Evolutionary conservation across 139 green algal species (phyloP), one percentile per base, ranked within the genome.

Genomic region (Prasinococcaceae sp.): DNA sequence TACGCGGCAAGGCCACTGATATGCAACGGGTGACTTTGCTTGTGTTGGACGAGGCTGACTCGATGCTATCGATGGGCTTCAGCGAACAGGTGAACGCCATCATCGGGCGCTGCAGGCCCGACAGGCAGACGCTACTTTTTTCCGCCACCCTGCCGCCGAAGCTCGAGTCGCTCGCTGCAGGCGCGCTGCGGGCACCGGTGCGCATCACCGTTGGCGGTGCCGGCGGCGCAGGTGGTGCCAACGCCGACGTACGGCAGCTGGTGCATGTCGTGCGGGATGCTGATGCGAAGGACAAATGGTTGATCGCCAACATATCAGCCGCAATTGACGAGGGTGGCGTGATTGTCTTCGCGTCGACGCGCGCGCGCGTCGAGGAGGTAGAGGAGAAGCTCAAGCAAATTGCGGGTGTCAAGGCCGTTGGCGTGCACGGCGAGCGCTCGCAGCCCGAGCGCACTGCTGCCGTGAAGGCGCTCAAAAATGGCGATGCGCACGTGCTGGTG

Each of bases 1-100:
- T 47, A 6, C 76, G 50, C 50, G 48, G 28, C 53, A 56, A 6
- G 35, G 26, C 26, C 19, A 14, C 48, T 58, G 60, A 81, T 22
- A 61, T 82, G 58, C 24, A 40, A 24, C 69, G 81, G 4, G 66
- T 78, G 1, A 90, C 80, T 0, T 93, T 86, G 68, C 66, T 95
- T 37, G 28, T 92, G 30, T 72, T 95, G 50, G 86, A 95, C 58
- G 86, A 95, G 61, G 85, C 83, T 6, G 86, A 95, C 66, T 72
- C 85, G 52, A 94, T 94, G 85, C 75, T 94, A 44, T 80, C 92
- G 71, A 77, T 92, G 65, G 86, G 86, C 27, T 94, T 95, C 54
- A 23, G 23, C 40, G 35, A 26, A 54, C 16, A 84, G 77, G 74
- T 85, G 10, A 66, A 76, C 6, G 82, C 78, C 6, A 73, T 93